Percentiles rank a stretch among this genome's conserved stretches.
Conservation (phyloP, 78 protist species). For the Protostelium mycophagum region DNA sequence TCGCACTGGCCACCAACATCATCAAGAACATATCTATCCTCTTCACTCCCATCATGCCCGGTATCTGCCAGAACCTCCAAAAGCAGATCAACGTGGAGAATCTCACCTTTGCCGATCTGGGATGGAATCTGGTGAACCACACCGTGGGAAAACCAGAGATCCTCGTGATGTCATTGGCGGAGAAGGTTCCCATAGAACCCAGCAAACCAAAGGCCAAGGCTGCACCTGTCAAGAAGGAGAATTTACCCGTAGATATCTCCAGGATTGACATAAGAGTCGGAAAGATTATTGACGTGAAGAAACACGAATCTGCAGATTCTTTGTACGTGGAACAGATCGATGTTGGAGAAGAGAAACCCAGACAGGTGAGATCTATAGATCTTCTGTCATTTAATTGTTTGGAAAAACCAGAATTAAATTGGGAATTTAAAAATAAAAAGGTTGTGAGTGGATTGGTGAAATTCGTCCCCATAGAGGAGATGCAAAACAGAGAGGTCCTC, state of each 20-base stretch:
- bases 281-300: conserved; percentile 51
- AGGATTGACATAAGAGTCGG: conserved; percentile 81
- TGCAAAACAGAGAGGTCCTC: conserved; percentile 55
- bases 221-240: conserved; percentile 7
- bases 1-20: not conserved
- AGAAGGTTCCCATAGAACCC: not conserved
- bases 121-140: not conserved
- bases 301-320: conserved; percentile 70
- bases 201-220: not conserved
- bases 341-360: conserved; percentile 59
- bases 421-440: not conserved
- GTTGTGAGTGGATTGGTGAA: conserved; percentile 74
- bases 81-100: not conserved
- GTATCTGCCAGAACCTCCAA: not conserved
- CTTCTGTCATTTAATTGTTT: no score
- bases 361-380: no score
- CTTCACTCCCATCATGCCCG: not conserved
- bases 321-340: conserved; percentile 83
- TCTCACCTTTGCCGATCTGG: not conserved
- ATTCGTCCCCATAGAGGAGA: conserved; percentile 49
- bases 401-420: not conserved
- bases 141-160: not conserved
- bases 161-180: not conserved
- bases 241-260: conserved; percentile 60
- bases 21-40: not conserved